Evolutionary conservation across 1,284 basidiomycete genomes (phyloP).

Genomic region (Gastroboletus turbinatus): DNA sequence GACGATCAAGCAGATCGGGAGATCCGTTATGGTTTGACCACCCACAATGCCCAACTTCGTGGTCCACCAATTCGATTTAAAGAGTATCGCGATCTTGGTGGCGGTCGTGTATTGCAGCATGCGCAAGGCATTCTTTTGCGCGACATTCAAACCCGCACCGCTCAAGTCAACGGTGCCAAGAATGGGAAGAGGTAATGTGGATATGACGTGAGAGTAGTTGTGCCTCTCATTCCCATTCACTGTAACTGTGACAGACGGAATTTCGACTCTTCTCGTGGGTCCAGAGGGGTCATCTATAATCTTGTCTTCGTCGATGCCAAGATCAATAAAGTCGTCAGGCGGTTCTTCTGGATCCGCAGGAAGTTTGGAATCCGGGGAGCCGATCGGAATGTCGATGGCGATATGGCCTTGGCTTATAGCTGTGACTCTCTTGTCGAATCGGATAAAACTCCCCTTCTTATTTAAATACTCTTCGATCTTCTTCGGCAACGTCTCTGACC

Average conservation of each 20-base stretch:
- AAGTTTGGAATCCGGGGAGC: background rate
- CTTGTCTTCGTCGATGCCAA: background rate
- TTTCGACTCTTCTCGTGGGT: background rate
- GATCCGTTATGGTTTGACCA: slow-evolving; percentile 37
- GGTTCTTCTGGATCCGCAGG: background rate
- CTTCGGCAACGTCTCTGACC: background rate
- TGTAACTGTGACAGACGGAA: slow-evolving; percentile 3
- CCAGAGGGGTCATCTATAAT: background rate
- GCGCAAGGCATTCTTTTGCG: slow-evolving; percentile 18
- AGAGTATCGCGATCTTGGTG: slow-evolving; percentile 38
- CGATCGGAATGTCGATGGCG: background rate
- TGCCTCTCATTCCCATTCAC: background rate
- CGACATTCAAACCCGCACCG: slow-evolving; percentile 6
- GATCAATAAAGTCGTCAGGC: background rate
- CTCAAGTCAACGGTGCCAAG: slow-evolving; percentile 14
- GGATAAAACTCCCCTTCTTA: background rate
- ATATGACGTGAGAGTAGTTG: slow-evolving; percentile 18
- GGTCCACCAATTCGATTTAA: slow-evolving; percentile 40
- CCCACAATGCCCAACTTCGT: slow-evolving; percentile 22
- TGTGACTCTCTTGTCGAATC: background rate
- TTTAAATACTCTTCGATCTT: background rate
- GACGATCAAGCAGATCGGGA: slow-evolving; percentile 34
- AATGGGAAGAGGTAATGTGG: slow-evolving; percentile 15
- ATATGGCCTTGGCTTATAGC: background rate
- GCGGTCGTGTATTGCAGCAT: background rate